Percentiles rank a stretch among this genome's conserved stretches.
These are phyloP conservation scores for Pichia pseudocactophila DNA, from an alignment of 805 yeast species.

Conservation along the genomic window DNA sequence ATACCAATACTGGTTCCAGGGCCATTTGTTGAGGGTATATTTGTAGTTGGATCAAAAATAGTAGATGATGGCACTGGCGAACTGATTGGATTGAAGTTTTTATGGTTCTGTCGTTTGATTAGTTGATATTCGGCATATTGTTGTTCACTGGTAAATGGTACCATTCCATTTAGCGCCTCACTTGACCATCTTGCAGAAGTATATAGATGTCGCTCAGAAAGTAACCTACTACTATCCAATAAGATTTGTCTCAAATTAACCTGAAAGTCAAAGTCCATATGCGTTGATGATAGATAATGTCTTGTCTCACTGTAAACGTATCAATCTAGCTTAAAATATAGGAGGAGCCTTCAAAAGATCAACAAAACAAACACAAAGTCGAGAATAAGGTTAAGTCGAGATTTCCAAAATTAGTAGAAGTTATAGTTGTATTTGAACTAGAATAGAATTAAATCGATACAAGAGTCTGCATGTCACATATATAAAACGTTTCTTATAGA, in stretches of 20 bases:
- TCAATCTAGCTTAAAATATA: too few species aligned
- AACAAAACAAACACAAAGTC: background rate
- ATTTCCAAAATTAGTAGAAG: too few species aligned
- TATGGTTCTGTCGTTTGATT: background rate
- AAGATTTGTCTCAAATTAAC: slow-evolving; percentile 1
- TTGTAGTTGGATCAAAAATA: slow-evolving; percentile 1
- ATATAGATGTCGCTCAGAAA: slow-evolving; percentile 13
- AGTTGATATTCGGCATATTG: slow-evolving; percentile 9
- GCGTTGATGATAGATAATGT: background rate
- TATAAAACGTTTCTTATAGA: too few species aligned
- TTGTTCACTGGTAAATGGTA: slow-evolving; percentile 6
- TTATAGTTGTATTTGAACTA: too few species aligned
- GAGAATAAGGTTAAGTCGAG: too few species aligned
- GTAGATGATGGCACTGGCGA: slow-evolving; percentile 7
- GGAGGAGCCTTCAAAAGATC: background rate
- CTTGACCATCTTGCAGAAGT: slow-evolving; percentile 11
- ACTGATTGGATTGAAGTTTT: background rate
- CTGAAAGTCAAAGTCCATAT: slow-evolving; percentile 10
- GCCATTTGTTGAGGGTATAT: background rate
- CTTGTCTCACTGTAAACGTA: background rate
- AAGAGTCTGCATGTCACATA: too few species aligned
- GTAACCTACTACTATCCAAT: slow-evolving; percentile 1
- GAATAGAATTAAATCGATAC: too few species aligned
- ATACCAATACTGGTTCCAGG: background rate
- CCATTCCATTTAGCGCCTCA: slow-evolving; percentile 12